Percentiles rank a stretch among this genome's conserved stretches.
These are phyloP conservation scores for Hemerocallis citrina DNA, from an alignment of 106 monocot genomes.

Conservation along the genomic window DNA sequence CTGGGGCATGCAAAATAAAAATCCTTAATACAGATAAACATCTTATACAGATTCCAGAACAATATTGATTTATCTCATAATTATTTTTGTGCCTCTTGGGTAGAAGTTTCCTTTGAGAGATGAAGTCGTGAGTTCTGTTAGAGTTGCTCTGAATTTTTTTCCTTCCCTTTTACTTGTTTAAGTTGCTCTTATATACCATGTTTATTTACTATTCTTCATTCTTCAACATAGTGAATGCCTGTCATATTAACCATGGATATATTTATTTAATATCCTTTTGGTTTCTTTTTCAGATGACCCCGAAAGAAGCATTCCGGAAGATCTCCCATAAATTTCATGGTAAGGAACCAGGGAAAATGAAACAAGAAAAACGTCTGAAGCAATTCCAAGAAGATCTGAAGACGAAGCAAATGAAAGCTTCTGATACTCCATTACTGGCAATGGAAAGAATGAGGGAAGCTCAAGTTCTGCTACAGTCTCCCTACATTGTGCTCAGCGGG, in stretches of 20 bases:
- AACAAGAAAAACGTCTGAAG: constrained; percentile 89
- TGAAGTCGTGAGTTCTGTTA: neutral
- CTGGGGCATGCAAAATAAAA: neutral
- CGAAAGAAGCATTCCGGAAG: constrained; percentile 86
- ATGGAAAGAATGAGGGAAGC: constrained; percentile 94
- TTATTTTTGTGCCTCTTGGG: neutral
- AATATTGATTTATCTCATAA: neutral
- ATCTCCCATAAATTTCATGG: constrained; percentile 97
- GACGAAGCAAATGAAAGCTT: constrained; percentile 87
- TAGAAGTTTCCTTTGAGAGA: neutral
- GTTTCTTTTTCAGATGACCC: constrained; percentile 64
- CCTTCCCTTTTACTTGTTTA: neutral
- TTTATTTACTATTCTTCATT: neutral
- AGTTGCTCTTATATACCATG: neutral
- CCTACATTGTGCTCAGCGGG: constrained; percentile 87
- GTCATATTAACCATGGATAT: neutral
- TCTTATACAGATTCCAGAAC: too few species aligned
- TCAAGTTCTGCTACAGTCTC: constrained; percentile 64
- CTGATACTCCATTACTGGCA: constrained; percentile 69
- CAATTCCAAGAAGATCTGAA: constrained; percentile 83
- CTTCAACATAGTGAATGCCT: neutral
- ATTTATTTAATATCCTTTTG: neutral
- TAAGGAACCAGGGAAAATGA: constrained; percentile 89
- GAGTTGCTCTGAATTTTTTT: neutral
- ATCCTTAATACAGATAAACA: too few species aligned